phyloP scores from a whole-genome alignment of 2,329 filamentous ascomycete genomes.

The Chalaropsis ovoidea region DNA sequence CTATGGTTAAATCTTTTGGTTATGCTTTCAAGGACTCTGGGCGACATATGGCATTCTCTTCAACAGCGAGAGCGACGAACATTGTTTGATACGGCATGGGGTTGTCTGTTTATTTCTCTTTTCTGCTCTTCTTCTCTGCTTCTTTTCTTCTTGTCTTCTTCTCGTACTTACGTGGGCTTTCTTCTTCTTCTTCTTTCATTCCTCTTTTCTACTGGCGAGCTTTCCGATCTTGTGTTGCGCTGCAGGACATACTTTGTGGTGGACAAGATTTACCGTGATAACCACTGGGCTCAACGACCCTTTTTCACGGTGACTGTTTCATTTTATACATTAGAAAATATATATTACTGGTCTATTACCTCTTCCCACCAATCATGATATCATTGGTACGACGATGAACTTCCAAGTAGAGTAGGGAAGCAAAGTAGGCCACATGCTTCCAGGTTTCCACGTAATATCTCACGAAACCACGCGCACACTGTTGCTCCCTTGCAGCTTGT shows the following conservation, averaged over 20 bases:
- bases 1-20: conserved; percentile 13
- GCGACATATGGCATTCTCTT: conserved; percentile 25
- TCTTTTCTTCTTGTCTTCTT: background rate
- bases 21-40: conserved; percentile 19
- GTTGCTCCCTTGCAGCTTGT: conserved; percentile 41
- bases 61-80: conserved; percentile 26
- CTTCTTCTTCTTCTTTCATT: background rate
- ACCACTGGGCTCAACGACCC: conserved; percentile 15
- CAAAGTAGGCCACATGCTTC: background rate
- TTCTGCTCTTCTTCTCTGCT: conserved; percentile 1
- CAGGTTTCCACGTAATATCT: background rate
- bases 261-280: background rate
- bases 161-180: background rate
- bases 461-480: conserved; percentile 37
- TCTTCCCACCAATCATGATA: no score
- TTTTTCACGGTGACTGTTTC: background rate
- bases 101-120: conserved; percentile 11
- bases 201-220: background rate
- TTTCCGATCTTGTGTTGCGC: conserved; percentile 8
- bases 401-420: background rate
- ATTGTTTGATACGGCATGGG: conserved; percentile 23
- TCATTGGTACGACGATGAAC: background rate
- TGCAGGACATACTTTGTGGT: background rate
- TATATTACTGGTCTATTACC: background rate
- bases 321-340: conserved; percentile 9